phyloP scores from a whole-genome alignment of 2,329 filamentous ascomycete species.

The Colletotrichum theobromicola region DNA sequence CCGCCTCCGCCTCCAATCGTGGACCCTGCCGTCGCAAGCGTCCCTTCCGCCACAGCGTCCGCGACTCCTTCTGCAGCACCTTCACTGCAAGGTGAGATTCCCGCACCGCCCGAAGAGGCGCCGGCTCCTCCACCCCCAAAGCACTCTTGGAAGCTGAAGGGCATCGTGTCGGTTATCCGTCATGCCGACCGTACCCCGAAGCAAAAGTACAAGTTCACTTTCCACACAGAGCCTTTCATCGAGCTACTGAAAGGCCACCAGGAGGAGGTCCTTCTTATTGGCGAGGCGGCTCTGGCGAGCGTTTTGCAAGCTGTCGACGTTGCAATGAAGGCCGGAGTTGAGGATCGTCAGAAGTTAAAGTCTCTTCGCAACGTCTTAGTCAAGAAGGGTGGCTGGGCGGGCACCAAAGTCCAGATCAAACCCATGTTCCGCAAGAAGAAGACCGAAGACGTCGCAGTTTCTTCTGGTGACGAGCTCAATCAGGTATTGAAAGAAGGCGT shows the following conservation, averaged over 20 bases:
- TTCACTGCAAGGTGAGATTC: conserved; percentile 36
- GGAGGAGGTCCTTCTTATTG: conserved; percentile 93
- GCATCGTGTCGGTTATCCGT: conserved; percentile 93
- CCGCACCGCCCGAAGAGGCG: conserved; percentile 40
- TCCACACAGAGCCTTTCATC: conserved; percentile 95
- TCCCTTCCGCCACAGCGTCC: conserved; percentile 43
- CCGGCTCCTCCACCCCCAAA: conserved; percentile 76
- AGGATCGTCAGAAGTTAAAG: conserved; percentile 87
- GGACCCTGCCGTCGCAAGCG: conserved; percentile 23
- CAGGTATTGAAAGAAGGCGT: conserved; percentile 35
- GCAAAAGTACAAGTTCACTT: conserved; percentile 99
- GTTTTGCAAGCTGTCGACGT: conserved; percentile 87
- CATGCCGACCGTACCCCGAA: conserved; percentile 98
- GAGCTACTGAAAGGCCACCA: conserved; percentile 93
- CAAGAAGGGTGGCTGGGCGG: conserved; percentile 92
- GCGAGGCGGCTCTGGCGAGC: conserved; percentile 85
- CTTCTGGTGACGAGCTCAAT: conserved; percentile 34
- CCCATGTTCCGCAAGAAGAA: conserved; percentile 96
- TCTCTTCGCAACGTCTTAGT: conserved; percentile 84
- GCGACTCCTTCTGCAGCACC: conserved; percentile 41
- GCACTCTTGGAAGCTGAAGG: conserved; percentile 97
- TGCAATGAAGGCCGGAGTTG: conserved; percentile 78
- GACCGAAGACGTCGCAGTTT: conserved; percentile 56
- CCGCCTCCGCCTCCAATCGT: conserved; percentile 33
- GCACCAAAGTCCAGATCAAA: conserved; percentile 98